phyloP scores from a whole-genome alignment of 352 stramenopile species.

The Pythium phragmitis region DNA sequence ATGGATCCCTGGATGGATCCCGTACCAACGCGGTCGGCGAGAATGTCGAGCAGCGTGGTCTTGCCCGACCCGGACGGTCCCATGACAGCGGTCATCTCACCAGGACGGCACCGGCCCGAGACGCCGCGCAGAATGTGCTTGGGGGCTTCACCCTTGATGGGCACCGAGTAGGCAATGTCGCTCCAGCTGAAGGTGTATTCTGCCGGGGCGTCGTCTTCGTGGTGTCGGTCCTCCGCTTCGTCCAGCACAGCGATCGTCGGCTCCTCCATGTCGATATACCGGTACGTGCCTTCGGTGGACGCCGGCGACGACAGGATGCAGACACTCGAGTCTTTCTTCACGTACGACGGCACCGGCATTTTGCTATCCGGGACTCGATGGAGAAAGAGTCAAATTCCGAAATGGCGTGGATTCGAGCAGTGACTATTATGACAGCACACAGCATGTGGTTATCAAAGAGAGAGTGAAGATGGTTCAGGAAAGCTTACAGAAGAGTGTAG shows the following conservation, averaged over 20 bases:
- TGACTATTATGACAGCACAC: too few relatives aligned
- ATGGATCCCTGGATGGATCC: conserved; percentile 33
- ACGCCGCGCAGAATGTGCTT: conserved; percentile 53
- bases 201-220: neutral
- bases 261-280: conserved; percentile 1
- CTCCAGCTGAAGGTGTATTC: conserved; percentile 9
- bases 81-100: conserved; percentile 71
- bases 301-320: conserved; percentile 14
- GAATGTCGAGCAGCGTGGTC: conserved; percentile 61
- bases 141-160: neutral
- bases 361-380: neutral
- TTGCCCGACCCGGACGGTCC: conserved; percentile 64
- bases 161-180: conserved; percentile 1
- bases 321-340: conserved; percentile 8
- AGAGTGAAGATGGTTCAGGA: too few relatives aligned
- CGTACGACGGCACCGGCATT: neutral
- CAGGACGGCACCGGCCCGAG: conserved; percentile 50
- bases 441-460: too few relatives aligned
- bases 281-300: conserved; percentile 6
- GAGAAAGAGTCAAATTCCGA: neutral
- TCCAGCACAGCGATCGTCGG: conserved; percentile 8
- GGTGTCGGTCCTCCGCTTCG: neutral
- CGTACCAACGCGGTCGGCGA: conserved; percentile 44
- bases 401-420: neutral
- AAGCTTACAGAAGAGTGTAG: too few relatives aligned